phyloP scores from a whole-genome alignment of 192 early-diverging fungal genomes.

The Oehlia diaphana region DNA sequence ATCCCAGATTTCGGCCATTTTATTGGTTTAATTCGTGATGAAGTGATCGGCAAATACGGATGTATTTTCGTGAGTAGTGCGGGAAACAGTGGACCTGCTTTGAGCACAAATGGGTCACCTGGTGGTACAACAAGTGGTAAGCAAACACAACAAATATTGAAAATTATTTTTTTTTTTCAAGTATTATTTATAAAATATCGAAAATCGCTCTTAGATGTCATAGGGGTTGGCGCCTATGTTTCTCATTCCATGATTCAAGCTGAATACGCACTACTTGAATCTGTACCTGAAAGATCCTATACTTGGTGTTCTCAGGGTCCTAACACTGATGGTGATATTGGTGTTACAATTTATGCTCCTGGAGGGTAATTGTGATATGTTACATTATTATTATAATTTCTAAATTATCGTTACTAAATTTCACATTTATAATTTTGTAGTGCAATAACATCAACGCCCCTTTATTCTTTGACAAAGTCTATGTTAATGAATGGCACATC shows the following conservation, averaged over 20 bases:
- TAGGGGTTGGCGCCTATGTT: slow-evolving; percentile 92
- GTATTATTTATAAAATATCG: neutral
- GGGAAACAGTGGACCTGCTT: slow-evolving; percentile 90
- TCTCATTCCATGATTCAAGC: slow-evolving; percentile 82
- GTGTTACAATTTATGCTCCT: slow-evolving; percentile 81
- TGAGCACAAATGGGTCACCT: slow-evolving; percentile 83
- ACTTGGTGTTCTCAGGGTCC: slow-evolving; percentile 93
- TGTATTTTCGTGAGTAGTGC: slow-evolving; percentile 87
- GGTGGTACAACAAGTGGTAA: slow-evolving; percentile 67
- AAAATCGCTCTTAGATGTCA: slow-evolving; percentile 48
- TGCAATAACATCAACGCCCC: slow-evolving; percentile 88
- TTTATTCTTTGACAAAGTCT: slow-evolving; percentile 69
- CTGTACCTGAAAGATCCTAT: slow-evolving; percentile 74
- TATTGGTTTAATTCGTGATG: slow-evolving; percentile 74
- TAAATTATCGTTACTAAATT: neutral
- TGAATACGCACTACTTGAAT: slow-evolving; percentile 81
- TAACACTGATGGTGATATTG: slow-evolving; percentile 78
- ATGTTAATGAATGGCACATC: slow-evolving; percentile 91
- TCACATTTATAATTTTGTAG: slow-evolving; percentile 37
- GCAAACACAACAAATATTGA: neutral
- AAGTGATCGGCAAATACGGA: slow-evolving; percentile 81
- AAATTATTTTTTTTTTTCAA: neutral
- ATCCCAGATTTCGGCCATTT: slow-evolving; percentile 78
- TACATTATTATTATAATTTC: neutral
- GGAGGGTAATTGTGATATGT: slow-evolving; percentile 45